Evolutionary conservation across 176 grass and related monocot genomes (phyloP).

Genomic region (Rhynchospora pubera): DNA sequence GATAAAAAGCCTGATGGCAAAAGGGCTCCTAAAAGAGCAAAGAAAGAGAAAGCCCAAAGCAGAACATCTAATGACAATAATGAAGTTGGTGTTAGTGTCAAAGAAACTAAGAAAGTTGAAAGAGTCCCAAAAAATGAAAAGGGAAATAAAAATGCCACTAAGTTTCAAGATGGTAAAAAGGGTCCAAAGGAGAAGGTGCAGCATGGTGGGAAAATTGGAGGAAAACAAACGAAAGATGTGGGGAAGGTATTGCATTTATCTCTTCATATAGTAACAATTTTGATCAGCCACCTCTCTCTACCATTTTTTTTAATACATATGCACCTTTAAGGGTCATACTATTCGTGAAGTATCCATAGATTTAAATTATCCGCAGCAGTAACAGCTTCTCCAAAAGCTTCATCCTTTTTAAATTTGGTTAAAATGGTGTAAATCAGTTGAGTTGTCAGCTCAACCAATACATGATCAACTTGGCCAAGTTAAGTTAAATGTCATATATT

Average conservation of each 20-base stretch:
- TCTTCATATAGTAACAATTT: not conserved
- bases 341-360: not conserved
- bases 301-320: not conserved
- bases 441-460: not conserved
- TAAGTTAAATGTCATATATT: not conserved
- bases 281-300: not conserved
- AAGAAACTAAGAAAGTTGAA: constrained; percentile 18
- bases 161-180: constrained; percentile 11
- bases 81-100: constrained; percentile 4
- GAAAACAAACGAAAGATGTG: constrained; percentile 21
- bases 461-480: constrained; percentile 4
- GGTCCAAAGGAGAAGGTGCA: constrained; percentile 10
- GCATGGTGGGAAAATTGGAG: constrained; percentile 9
- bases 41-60: constrained; percentile 23
- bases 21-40: constrained; percentile 38
- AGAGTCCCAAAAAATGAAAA: constrained; percentile 38
- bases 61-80: constrained; percentile 25
- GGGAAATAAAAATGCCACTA: constrained; percentile 11
- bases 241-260: constrained; percentile 14
- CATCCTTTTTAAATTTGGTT: not conserved
- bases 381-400: not conserved
- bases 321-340: not conserved
- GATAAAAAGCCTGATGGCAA: constrained; percentile 8
- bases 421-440: not conserved
- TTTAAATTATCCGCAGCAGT: not conserved